Evolutionary conservation across 345 rosid genomes (phyloP), one percentile per base, ranked within the genome.

Genomic region (Gossypium australe): DNA sequence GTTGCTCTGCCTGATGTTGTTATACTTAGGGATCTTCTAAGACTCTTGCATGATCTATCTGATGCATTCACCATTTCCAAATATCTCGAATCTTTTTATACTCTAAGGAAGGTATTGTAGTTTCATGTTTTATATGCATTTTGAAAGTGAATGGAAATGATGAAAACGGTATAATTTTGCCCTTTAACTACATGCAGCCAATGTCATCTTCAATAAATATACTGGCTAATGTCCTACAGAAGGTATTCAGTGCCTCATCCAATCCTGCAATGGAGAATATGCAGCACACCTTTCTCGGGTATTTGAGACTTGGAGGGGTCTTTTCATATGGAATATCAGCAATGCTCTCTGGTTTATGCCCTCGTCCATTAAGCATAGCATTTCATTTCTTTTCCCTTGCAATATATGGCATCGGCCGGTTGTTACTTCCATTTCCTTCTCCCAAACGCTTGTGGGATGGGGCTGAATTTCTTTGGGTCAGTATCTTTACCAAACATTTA

Each of bases 151-250:
- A 55, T 55, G 25, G 10, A 25, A 55, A 53, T 17, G 20, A 17
- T 7, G 9, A 57, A 57, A 58, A 58, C 14, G 7, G 34, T 60
- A 27, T 67, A 24, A 47, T 4, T 25, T 11, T 27, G 12, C 51
- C 6, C 11, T 57, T 57, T 61, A 29, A 12, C 59, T 9, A 16
- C 5, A 34, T 58, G n/a, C 78, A 85, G 86, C 88, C 88, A 10
- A 51, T 83, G 64, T 80, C 84, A 48, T 78, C 88, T 2, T 81
- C 85, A 10, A 70, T 85, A 68, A 85, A 85, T 44, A 80, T 80
- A 60, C 13, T 79, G 77, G 86, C 88, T 0, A 76, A 25, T 0
- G 76, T 75, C 3, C 64, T 85, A 73, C 68, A 85, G 65, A 75
- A 64, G 17, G 83, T 83, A 8, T 77, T 77, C 11, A 77, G 73